These are phyloP conservation scores for Aplosporella prunicola DNA, from an alignment of 2,329 filamentous ascomycete genomes.

Conservation along the genomic window DNA sequence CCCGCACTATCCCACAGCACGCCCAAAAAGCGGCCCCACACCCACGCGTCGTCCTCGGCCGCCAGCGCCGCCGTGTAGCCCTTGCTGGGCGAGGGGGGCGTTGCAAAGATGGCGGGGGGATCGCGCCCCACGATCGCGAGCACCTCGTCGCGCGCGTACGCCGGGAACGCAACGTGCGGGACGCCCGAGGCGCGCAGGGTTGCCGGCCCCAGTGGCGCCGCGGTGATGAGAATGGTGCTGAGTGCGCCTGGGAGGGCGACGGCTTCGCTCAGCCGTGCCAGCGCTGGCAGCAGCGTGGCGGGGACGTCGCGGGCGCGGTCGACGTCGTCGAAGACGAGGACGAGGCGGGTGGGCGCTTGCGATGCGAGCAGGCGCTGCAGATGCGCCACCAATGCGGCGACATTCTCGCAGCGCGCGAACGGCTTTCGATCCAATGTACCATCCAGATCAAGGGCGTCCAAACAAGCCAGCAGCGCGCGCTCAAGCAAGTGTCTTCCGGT, in stretches of 20 bases:
- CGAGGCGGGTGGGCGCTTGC: constrained; percentile 47
- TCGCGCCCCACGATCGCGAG: constrained; percentile 59
- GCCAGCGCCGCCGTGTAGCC: constrained; percentile 39
- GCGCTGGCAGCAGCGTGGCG: constrained; percentile 66
- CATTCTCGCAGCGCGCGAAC: constrained; percentile 63
- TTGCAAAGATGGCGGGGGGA: constrained; percentile 39
- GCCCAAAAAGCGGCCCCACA: constrained; percentile 72
- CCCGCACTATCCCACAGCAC: constrained; percentile 82
- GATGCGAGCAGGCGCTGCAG: constrained; percentile 57
- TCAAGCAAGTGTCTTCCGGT: constrained; percentile 71
- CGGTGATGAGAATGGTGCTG: constrained; percentile 67
- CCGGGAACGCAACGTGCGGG: constrained; percentile 71
- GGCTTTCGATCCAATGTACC: constrained; percentile 30
- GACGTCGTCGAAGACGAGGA: constrained; percentile 79
- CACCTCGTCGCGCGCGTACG: constrained; percentile 74
- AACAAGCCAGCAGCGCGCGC: constrained; percentile 49
- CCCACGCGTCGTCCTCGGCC: constrained; percentile 53
- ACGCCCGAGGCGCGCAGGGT: constrained; percentile 61
- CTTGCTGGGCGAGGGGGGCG: constrained; percentile 30
- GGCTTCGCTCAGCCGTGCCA: constrained; percentile 72
- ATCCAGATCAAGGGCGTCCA: constrained; percentile 28
- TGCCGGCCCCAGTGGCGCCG: constrained; percentile 57
- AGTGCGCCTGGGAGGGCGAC: too few relatives aligned
- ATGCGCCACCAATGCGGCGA: constrained; percentile 67
- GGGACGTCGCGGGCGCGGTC: constrained; percentile 75